Conservation (phyloP, 2,329 filamentous ascomycete genomes). For the Penicillium hesseltinei region DNA sequence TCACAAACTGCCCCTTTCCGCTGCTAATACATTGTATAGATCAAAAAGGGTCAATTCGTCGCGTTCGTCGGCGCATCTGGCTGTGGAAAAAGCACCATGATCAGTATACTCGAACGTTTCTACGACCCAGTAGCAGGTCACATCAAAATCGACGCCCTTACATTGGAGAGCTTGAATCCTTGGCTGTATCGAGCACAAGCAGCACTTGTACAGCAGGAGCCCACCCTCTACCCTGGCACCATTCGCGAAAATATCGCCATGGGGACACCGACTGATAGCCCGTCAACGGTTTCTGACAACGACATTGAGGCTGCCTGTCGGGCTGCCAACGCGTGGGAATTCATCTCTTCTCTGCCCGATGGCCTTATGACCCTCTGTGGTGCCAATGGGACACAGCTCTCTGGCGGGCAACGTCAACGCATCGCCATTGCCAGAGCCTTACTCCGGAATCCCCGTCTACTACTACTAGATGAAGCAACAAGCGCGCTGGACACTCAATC, state of each 20-base stretch:
- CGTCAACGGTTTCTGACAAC: constrained; percentile 33
- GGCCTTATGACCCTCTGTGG: constrained; percentile 25
- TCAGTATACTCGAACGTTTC: constrained; percentile 62
- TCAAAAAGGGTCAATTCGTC: constrained; percentile 51
- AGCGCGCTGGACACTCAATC: constrained; percentile 83
- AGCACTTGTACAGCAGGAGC: constrained; percentile 72
- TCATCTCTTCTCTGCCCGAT: constrained; percentile 49
- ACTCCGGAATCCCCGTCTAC: constrained; percentile 63
- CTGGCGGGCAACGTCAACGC: constrained; percentile 51
- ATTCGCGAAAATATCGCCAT: constrained; percentile 69
- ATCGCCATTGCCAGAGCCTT: constrained; percentile 55
- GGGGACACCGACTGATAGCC: constrained; percentile 45
- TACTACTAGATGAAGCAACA: constrained; percentile 88
- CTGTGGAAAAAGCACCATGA: constrained; percentile 66
- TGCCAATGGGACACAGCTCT: constrained; percentile 3
- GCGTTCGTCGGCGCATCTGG: constrained; percentile 59
- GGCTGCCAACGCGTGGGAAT: constrained; percentile 50
- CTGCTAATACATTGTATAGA: constrained; percentile 20
- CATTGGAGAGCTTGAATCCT: constrained; percentile 60
- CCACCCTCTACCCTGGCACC: constrained; percentile 68
- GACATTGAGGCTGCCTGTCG: constrained; percentile 34
- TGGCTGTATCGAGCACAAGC: constrained; percentile 63
- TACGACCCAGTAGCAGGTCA: constrained; percentile 66
- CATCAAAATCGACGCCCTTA: constrained; percentile 62
- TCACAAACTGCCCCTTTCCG: neutral